Conservation (phyloP, 2,329 filamentous ascomycete species). For the Claviceps africana region DNA sequence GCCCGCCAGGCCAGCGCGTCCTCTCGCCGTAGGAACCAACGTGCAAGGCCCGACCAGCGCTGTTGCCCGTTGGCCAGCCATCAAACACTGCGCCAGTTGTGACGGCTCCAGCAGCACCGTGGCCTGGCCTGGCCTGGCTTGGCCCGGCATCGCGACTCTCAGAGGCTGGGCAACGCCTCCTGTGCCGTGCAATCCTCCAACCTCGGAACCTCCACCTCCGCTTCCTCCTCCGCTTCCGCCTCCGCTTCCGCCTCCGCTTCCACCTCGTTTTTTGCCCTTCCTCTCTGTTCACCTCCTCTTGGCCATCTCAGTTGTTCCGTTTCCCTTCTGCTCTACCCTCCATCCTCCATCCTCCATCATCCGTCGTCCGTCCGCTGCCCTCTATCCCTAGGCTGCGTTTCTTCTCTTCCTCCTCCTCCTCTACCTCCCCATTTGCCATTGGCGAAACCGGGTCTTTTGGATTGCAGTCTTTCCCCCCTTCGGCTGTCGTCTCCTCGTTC, state of each 20-base stretch:
- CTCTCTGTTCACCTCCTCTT: neutral
- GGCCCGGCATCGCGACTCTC: neutral
- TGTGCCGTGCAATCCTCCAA: neutral
- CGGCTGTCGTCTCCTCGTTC: neutral
- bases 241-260: neutral
- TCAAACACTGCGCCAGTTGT: too few species aligned
- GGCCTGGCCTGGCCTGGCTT: neutral
- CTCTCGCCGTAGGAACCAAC: too few species aligned
- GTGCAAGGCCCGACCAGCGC: too few species aligned
- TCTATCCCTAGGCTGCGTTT: neutral
- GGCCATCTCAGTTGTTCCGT: neutral
- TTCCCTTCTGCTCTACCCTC: neutral
- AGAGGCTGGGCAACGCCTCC: neutral
- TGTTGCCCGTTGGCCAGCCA: too few species aligned
- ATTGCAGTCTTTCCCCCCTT: constrained; percentile 1
- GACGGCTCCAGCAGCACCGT: too few species aligned
- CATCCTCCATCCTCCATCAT: constrained; percentile 17
- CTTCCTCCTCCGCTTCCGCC: neutral
- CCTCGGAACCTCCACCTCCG: neutral
- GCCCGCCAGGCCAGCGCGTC: too few species aligned
- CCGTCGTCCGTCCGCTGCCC: too few species aligned
- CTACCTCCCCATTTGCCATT: neutral
- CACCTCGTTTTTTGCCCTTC: neutral
- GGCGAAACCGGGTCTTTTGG: neutral
- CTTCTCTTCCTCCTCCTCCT: neutral